phyloP scores from a whole-genome alignment of 371 early-diverging fungal species.

The Haplosporangium sp. region DNA sequence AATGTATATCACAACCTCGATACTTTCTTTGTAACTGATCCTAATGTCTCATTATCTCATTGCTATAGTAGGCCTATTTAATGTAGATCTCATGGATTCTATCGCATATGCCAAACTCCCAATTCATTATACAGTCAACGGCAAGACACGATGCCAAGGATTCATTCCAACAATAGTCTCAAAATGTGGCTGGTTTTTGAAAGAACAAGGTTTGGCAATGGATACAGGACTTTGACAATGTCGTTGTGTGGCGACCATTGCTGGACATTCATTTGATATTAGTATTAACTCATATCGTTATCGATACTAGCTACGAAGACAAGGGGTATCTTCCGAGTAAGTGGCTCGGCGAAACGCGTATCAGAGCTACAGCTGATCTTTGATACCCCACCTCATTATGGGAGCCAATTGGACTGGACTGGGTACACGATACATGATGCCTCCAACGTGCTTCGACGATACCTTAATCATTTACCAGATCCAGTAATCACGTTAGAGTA shows the following conservation, averaged over 20 bases:
- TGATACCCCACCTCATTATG: constrained; percentile 66
- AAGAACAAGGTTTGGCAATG: constrained; percentile 61
- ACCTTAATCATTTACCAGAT: constrained; percentile 71
- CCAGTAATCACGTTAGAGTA: constrained; percentile 67
- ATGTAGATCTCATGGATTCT: constrained; percentile 54
- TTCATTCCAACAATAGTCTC: constrained; percentile 66
- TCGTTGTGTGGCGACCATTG: neutral
- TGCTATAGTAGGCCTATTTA: constrained; percentile 33
- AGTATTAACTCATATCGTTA: neutral
- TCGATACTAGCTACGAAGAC: constrained; percentile 44
- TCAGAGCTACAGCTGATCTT: constrained; percentile 66
- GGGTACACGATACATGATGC: constrained; percentile 75
- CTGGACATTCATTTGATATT: neutral
- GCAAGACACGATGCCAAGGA: constrained; percentile 55
- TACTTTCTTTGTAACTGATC: neutral
- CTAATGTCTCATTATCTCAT: neutral
- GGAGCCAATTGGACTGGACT: constrained; percentile 64
- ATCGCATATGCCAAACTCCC: constrained; percentile 50
- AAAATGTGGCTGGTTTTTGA: constrained; percentile 67
- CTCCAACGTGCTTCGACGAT: constrained; percentile 73
- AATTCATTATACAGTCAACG: constrained; percentile 38
- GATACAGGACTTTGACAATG: neutral
- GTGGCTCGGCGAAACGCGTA: constrained; percentile 73
- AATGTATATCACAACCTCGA: too few species aligned
- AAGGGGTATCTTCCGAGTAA: constrained; percentile 71